phyloP scores from a whole-genome alignment of 2,329 filamentous ascomycete genomes.

The Aspergillus aculeatus region DNA sequence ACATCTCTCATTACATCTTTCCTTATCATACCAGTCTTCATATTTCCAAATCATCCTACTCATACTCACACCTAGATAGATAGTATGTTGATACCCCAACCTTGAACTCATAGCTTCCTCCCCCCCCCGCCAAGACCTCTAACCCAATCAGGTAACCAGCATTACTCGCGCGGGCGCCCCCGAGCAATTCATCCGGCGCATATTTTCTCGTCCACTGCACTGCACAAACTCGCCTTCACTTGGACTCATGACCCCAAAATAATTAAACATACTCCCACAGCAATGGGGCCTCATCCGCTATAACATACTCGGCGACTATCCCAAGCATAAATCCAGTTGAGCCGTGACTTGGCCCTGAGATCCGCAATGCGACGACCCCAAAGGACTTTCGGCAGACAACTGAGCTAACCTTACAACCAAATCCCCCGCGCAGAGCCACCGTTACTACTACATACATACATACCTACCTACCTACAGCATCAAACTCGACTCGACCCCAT shows the following conservation, averaged over 20 bases:
- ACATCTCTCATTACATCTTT: too few species aligned
- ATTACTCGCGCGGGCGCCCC: not conserved
- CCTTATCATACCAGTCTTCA: too few species aligned
- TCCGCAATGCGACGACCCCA: not conserved
- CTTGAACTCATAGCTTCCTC: not conserved
- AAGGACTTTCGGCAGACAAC: not conserved
- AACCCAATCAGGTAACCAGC: conserved; percentile 2
- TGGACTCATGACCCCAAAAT: not conserved
- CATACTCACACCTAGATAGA: too few species aligned
- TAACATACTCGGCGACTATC: not conserved
- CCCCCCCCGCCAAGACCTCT: conserved; percentile 1
- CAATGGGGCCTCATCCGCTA: not conserved
- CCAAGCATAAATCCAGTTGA: not conserved
- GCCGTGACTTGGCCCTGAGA: not conserved
- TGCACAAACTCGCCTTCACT: not conserved
- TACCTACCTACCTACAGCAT: not conserved
- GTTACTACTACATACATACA: too few species aligned
- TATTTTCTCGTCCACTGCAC: not conserved
- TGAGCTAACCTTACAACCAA: not conserved
- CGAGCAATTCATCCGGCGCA: not conserved
- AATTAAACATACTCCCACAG: not conserved
- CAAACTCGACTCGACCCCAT: not conserved
- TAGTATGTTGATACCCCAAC: too few species aligned
- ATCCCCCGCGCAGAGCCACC: too few species aligned
- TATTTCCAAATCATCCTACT: too few species aligned